A percentile compares a stretch with the other conserved stretches of the same genome.
Evolutionary conservation across 139 green algal genomes (phyloP).

Genomic region (Medakamo hakoo): DNA sequence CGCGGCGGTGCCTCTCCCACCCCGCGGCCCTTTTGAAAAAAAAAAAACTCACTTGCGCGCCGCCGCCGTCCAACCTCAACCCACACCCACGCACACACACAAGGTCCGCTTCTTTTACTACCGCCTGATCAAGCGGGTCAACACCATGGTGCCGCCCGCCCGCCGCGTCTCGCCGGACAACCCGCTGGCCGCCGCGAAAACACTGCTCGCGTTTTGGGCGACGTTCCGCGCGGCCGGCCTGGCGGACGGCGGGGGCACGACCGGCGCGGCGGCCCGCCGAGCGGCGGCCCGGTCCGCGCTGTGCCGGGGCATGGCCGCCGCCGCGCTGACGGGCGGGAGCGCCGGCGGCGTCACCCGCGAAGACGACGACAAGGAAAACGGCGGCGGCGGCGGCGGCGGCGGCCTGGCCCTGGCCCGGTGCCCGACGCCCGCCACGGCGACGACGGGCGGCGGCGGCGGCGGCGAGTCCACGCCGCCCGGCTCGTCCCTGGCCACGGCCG

Average conservation of each 20-base stretch:
- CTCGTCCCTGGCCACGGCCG: background rate
- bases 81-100: background rate
- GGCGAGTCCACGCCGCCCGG: too few species aligned
- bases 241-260: background rate
- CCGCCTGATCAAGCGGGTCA: background rate
- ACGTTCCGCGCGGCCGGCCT: background rate
- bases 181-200: too few species aligned
- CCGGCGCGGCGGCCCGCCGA: too few species aligned
- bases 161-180: background rate
- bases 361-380: too few species aligned
- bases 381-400: too few species aligned
- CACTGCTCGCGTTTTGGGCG: background rate
- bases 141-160: background rate
- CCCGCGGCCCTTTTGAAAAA: too few species aligned
- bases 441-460: background rate
- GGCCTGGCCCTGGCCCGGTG: too few species aligned
- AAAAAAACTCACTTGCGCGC: background rate
- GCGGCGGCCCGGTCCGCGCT: background rate
- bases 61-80: background rate
- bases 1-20: too few species aligned
- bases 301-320: background rate
- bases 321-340: background rate
- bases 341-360: too few species aligned
- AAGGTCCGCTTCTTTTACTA: background rate
- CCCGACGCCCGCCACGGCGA: too few species aligned